Conservation (phyloP, 164 flowering plant species). For the Akebia trifoliata region DNA sequence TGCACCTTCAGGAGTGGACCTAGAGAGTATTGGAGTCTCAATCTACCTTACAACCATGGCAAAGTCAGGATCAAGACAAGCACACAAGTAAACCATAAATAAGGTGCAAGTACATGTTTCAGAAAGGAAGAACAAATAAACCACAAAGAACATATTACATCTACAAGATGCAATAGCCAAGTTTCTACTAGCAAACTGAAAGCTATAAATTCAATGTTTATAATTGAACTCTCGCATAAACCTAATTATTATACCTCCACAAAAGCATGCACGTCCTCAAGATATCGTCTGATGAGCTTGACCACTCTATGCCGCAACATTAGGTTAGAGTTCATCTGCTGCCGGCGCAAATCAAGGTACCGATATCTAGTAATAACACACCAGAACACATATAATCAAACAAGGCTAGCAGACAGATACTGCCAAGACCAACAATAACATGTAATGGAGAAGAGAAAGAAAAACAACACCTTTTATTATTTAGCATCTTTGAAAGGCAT, state of each 20-base stretch:
- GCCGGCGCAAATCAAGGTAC: constrained; percentile 80
- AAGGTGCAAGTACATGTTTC: neutral
- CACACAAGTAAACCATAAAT: neutral
- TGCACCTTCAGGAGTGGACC: constrained; percentile 99
- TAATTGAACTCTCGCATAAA: too few species aligned
- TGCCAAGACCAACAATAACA: too few species aligned
- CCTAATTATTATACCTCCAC: constrained; percentile 82
- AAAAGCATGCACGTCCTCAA: constrained; percentile 79
- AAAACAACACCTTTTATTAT: too few species aligned
- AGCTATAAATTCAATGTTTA: too few species aligned
- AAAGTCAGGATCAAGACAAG: constrained; percentile 30
- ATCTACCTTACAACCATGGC: constrained; percentile 72
- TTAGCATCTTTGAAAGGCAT: too few species aligned
- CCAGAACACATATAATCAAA: constrained; percentile 5
- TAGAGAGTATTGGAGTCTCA: constrained; percentile 92
- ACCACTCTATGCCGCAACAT: constrained; percentile 73
- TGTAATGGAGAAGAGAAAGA: too few species aligned
- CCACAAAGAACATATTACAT: neutral
- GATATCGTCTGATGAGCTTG: constrained; percentile 72
- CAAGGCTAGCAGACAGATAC: neutral
- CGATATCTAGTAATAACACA: constrained; percentile 49
- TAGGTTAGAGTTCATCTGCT: constrained; percentile 66
- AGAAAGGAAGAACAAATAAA: neutral
- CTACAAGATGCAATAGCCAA: too few species aligned
- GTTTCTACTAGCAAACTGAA: too few species aligned